Percentiles rank a stretch among this genome's conserved stretches.
phyloP scores from a whole-genome alignment of 2,329 filamentous ascomycete species.

The Mycosphaerelloides madeirae region DNA sequence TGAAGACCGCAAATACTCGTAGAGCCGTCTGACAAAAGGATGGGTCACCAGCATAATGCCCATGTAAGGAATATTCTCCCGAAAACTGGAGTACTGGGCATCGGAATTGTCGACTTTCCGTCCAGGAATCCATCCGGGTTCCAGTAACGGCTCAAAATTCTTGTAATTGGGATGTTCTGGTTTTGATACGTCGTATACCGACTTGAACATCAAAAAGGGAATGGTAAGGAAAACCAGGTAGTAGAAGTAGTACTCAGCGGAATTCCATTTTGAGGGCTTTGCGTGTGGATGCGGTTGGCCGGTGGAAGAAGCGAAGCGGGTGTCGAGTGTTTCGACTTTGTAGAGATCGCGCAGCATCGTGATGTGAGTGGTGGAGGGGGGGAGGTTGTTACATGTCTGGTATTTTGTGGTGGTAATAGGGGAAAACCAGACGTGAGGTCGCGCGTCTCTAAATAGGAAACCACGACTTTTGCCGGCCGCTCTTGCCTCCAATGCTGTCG shows the following conservation, averaged over 20 bases:
- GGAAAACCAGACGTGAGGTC: conserved; percentile 3
- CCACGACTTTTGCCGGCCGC: not conserved
- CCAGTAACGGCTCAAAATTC: conserved; percentile 66
- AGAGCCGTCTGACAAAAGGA: conserved; percentile 69
- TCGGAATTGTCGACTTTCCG: conserved; percentile 92
- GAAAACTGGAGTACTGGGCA: conserved; percentile 78
- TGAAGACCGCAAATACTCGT: conserved; percentile 49
- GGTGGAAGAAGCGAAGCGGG: conserved; percentile 65
- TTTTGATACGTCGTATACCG: conserved; percentile 79
- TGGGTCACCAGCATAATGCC: conserved; percentile 69
- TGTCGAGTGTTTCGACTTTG: conserved; percentile 64
- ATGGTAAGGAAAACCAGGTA: conserved; percentile 63
- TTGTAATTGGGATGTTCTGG: conserved; percentile 79
- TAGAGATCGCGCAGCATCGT: conserved; percentile 42
- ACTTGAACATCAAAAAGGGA: conserved; percentile 79
- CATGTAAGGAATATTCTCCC: conserved; percentile 80
- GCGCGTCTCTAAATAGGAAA: not conserved
- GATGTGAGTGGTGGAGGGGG: not conserved
- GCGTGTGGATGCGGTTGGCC: conserved; percentile 34
- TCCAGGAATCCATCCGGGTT: conserved; percentile 84
- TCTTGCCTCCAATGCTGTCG: not conserved
- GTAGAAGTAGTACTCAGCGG: conserved; percentile 81
- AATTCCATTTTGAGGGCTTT: conserved; percentile 69
- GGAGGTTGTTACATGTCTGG: not conserved
- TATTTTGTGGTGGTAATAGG: conserved; percentile 4